Conservation (phyloP, 2,329 filamentous ascomycete genomes). For the Cladosporium sp. region DNA sequence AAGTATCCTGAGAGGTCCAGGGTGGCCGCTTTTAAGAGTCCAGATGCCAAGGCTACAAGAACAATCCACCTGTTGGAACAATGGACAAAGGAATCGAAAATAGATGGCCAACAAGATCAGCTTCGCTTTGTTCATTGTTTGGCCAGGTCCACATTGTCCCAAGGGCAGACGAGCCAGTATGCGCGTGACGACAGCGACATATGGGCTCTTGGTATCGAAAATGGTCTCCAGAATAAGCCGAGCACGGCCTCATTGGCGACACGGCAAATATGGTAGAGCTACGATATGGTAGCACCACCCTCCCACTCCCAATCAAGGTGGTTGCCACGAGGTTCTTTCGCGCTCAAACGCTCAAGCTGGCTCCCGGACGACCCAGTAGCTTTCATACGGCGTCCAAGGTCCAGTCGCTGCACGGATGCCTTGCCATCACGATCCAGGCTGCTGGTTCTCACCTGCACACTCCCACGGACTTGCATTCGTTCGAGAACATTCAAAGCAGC, state of each 20-base stretch:
- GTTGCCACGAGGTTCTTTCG: not conserved
- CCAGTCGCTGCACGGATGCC: constrained; percentile 18
- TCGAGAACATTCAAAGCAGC: constrained; percentile 23
- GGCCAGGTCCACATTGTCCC: not conserved
- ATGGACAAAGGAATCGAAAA: not conserved
- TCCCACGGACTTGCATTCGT: constrained; percentile 26
- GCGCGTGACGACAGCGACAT: not conserved
- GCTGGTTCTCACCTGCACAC: constrained; percentile 23
- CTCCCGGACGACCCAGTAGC: not conserved
- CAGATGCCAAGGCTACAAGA: not conserved
- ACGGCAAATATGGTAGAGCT: not conserved
- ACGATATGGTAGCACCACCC: not conserved
- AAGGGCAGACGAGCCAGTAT: not conserved
- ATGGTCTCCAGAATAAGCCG: not conserved
- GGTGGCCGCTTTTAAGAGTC: not conserved
- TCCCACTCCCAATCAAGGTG: constrained; percentile 19
- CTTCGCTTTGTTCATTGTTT: not conserved
- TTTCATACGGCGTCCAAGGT: constrained; percentile 25
- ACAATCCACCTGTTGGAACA: not conserved
- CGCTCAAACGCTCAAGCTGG: not conserved
- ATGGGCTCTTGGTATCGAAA: not conserved
- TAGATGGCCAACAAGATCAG: not conserved
- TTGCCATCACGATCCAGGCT: constrained; percentile 22
- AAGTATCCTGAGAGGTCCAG: not conserved
- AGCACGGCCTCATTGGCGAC: not conserved